Percentiles rank a stretch among this genome's conserved stretches.
Evolutionary conservation across 23 red algal species (phyloP).

Genomic region (Pyropia haitanensis): DNA sequence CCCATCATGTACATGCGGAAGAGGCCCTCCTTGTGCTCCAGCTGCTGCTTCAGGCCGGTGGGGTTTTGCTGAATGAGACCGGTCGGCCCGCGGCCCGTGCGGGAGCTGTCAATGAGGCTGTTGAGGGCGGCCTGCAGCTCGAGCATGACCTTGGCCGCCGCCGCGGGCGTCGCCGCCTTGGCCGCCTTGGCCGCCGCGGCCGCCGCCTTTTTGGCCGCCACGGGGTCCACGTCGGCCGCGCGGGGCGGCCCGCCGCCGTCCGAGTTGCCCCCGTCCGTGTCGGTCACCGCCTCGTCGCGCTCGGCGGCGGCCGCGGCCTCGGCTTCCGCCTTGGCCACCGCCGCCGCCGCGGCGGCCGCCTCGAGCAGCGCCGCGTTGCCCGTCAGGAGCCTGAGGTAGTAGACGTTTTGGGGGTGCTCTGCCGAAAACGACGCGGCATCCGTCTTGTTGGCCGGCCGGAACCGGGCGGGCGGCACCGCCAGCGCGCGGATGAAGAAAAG

Average conservation of each 20-base stretch:
- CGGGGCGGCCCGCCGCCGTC: not conserved
- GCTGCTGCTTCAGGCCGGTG: conserved; percentile 83
- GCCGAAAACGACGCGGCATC: conserved; percentile 26
- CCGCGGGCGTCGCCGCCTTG: not conserved
- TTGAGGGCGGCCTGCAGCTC: conserved; percentile 51
- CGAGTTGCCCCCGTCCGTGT: not conserved
- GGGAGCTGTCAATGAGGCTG: conserved; percentile 52
- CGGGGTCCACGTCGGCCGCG: not conserved
- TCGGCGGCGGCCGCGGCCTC: conserved; percentile 3
- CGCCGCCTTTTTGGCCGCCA: not conserved
- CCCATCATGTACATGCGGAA: conserved; percentile 99
- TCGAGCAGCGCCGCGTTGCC: conserved; percentile 26
- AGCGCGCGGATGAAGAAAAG: conserved; percentile 61
- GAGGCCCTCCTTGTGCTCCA: conserved; percentile 86
- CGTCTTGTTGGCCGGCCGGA: conserved; percentile 43
- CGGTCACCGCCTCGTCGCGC: not conserved
- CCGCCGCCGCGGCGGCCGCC: conserved; percentile 7
- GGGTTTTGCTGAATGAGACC: conserved; percentile 16
- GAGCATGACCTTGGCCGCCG: not conserved
- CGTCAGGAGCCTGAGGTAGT: conserved; percentile 44
- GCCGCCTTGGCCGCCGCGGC: not conserved
- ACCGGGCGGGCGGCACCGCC: conserved; percentile 70
- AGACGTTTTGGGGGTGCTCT: conserved; percentile 92
- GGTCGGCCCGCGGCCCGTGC: not conserved
- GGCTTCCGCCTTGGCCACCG: conserved; percentile 7